phyloP scores from a whole-genome alignment of 352 stramenopile genomes.

The Phytopythium delawarense region DNA sequence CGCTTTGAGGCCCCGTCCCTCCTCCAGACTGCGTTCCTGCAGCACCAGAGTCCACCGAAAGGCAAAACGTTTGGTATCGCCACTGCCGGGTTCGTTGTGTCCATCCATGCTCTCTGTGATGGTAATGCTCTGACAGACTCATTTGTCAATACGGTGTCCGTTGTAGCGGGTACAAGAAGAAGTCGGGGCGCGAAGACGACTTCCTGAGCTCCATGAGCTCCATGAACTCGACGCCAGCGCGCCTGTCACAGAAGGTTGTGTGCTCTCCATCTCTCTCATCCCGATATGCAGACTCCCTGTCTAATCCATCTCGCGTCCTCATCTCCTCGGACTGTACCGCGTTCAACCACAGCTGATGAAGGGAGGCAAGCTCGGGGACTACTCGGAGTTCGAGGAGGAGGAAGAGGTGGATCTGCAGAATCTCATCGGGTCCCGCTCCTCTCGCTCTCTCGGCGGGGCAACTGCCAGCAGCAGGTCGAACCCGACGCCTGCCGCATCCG shows the following conservation, averaged over 20 bases:
- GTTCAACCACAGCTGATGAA: conserved; percentile 42
- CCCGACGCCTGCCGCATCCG: neutral
- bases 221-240: conserved; percentile 52
- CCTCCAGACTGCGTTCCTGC: conserved; percentile 59
- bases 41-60: conserved; percentile 49
- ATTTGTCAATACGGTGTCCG: neutral
- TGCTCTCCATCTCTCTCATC: neutral
- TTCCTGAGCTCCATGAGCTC: conserved; percentile 62
- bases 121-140: too few relatives aligned
- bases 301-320: neutral
- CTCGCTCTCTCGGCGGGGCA: neutral
- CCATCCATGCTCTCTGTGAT: too few relatives aligned
- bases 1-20: conserved; percentile 35
- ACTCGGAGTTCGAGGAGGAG: conserved; percentile 80
- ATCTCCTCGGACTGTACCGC: neutral
- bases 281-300: neutral
- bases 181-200: conserved; percentile 33
- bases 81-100: conserved; percentile 30
- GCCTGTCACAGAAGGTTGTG: conserved; percentile 59
- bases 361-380: conserved; percentile 69
- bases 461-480: neutral
- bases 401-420: conserved; percentile 72
- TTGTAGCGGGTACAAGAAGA: conserved; percentile 46
- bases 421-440: conserved; percentile 40
- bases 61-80: conserved; percentile 50